Base-by-base conservation (phyloP, 1,284 basidiomycete genomes). In the Laetiporus sulphureus region DNA sequence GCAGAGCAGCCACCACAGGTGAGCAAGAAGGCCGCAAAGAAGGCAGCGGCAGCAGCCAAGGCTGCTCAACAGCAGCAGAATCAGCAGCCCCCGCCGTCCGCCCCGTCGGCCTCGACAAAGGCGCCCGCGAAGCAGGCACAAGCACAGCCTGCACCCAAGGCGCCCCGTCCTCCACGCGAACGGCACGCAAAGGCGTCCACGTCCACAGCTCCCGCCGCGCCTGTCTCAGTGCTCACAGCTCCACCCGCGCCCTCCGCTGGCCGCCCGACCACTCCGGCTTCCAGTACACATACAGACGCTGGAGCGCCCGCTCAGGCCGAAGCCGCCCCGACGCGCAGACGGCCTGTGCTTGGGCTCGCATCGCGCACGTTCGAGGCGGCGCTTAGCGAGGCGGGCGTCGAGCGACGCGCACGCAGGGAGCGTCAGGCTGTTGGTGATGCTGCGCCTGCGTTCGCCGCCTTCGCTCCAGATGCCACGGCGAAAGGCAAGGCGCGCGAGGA, bases 351-450 rank as follows among this genome's bases (percentile, higher is more conserved):
- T 21, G 76, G 77, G 1, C 50, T 79, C 10, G 77, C 68, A 1
- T 74, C 73, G n/a, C 68, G 80, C 18, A 77, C 80, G 36, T 78
- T 83, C 42, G 79, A 82, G 51, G 79, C 74, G 0, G 80, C 80
- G 2, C 60, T 83, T 25, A 81, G 58, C 44, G 73, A 77, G 2
- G 75, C 71, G 0, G 75, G 74, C 2, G 69, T 75, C 5, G 51
- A 55, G 42, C 13, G 53, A 52, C 46, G 60, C 50, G 27, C 54
- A n/a, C 50, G 55, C 18, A 52, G 59, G 6, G 59, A 62, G 36
- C 51, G 57, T 50, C 50, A 50, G 43, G 58, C 52, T 36, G 57
- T 54, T 12, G 47, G 40, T 24, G 51, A 52, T 8, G 51, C 44
- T 27, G 51, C 42, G 25, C 16, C 40, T 8, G 33, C 36, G 2